These are phyloP conservation scores for Sporisorium sorghi DNA, from an alignment of 1,284 basidiomycete species.

Conservation along the genomic window DNA sequence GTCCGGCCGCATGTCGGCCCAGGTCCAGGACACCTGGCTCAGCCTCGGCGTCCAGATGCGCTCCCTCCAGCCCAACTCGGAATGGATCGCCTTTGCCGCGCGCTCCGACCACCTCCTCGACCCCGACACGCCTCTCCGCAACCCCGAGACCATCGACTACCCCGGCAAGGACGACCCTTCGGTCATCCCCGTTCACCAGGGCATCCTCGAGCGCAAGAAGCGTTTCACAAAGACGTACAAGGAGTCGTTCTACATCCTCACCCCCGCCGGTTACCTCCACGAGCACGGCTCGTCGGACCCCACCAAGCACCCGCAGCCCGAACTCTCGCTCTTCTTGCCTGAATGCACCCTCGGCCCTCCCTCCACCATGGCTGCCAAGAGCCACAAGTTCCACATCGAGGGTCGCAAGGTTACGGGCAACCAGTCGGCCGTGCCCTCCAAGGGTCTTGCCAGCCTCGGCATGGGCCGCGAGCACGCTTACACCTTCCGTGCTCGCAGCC, in stretches of 20 bases:
- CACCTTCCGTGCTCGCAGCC: slow-evolving; percentile 88
- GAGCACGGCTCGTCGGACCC: slow-evolving; percentile 88
- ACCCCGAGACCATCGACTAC: slow-evolving; percentile 78
- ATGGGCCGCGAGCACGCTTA: slow-evolving; percentile 77
- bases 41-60: slow-evolving; percentile 83
- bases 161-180: slow-evolving; percentile 93
- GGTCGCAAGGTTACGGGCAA: slow-evolving; percentile 80
- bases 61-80: slow-evolving; percentile 86
- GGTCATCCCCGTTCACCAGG: slow-evolving; percentile 87
- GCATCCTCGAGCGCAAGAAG: slow-evolving; percentile 95
- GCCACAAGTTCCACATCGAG: slow-evolving; percentile 98
- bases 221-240: slow-evolving; percentile 91
- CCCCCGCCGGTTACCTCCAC: slow-evolving; percentile 94
- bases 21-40: slow-evolving; percentile 85
- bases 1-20: slow-evolving; percentile 82
- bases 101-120: slow-evolving; percentile 95
- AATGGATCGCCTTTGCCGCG: slow-evolving; percentile 96
- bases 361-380: slow-evolving; percentile 77
- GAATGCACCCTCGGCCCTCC: slow-evolving; percentile 95
- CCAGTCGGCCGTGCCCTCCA: slow-evolving; percentile 76
- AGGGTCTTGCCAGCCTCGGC: slow-evolving; percentile 73
- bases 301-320: slow-evolving; percentile 75
- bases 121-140: slow-evolving; percentile 83
- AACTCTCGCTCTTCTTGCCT: slow-evolving; percentile 91
- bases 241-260: slow-evolving; percentile 85